Evolutionary conservation across 2,329 filamentous ascomycete genomes (phyloP), one percentile per base, ranked within the genome.

Genomic region (Ophiosphaerella narmari): DNA sequence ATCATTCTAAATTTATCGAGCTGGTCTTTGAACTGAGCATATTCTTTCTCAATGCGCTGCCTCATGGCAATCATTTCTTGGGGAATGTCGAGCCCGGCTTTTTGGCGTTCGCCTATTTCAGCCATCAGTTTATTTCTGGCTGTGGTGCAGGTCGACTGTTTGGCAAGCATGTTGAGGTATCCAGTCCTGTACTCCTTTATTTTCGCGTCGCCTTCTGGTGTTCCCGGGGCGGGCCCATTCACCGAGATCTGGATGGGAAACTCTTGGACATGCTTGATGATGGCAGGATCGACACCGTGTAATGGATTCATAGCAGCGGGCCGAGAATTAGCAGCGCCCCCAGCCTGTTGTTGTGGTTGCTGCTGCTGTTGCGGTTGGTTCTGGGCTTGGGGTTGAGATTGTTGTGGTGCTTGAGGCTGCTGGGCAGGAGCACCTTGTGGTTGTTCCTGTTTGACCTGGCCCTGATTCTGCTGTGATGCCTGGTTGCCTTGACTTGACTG

Each of bases 191-290:
- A 64, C 39, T 73, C 71, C 50, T 72, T 71, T 34, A 73, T 14
- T 48, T 72, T 73, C 7, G 54, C 46, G 12, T 74, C 68, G 11
- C 63, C 69, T 39, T 73, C 71, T 23, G 70, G 67, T 9, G 70
- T 74, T 12, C 72, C 72, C 5, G 54, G 45, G 13, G 62, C 52
- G 13, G 66, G 62, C 4, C 59, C 66, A 14, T 48, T 50, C 2
- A 60, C 60, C 8, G 73, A 72, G 18, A 72, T 55, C 31, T 58
- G 58, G 48, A 66, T 72, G 3, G 62, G 62, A 49, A 74, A 74
- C 9, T 61, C 60, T 37, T 69, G 62, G 18, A 75, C 67, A 54
- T 74, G 71, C 53, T 70, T 66, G 39, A 74, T 49, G 39, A 75
- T 74, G 26, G 67, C 62, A 14, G 66, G 62, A 32, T 68, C 63